Evolutionary conservation across 345 rosid species (phyloP), one percentile per base, ranked within the genome.

Genomic region (Sisymbrium irio): DNA sequence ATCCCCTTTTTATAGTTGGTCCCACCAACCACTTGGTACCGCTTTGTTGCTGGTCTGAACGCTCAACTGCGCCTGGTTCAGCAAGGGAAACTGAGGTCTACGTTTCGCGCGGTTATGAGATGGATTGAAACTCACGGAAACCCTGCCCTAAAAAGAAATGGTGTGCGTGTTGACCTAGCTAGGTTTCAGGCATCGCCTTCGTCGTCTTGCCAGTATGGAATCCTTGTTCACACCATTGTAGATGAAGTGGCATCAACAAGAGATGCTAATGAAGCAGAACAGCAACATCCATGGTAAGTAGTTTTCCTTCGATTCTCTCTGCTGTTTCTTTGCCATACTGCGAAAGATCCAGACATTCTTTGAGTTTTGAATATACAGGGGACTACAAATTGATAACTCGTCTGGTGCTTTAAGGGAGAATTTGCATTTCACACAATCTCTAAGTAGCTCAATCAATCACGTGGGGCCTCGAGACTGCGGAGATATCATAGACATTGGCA

Each of bases 81-180:
- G 72, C 69, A 49, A 67, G 93, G 97, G 62, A 86, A 80, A 62
- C 65, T 93, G 51, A 89, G 83, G 82, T 77, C 82, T 53, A 87
- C 96, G 53, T 83, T 93, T 57, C 79, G 88, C 39, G 83, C 81
- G 69, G 85, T 90, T 69, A 71, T 86, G 74, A 83, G 80, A 79
- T 93, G 98, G 98, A 85, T 93, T 72, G 93, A 89, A 75, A 89
- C 96, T n/a, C 98, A 90, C 83, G 97, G 89, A 65, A 93, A 93
- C 78, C 97, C 93, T 63, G 83, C 87, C 65, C 83, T 93, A 50
- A 77, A 79, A 65, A 46, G 78, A 69, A 85, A 89, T 77, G 88
- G 90, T 30, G 62, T 89, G 20, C 85, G 69, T 55, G 83, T 86
- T 27, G 86, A 84, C 84, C 88, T 89, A 72, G 98, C 93, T 50